Conservation (phyloP, 2,329 filamentous ascomycete genomes). For the Fusarium begoniae region DNA sequence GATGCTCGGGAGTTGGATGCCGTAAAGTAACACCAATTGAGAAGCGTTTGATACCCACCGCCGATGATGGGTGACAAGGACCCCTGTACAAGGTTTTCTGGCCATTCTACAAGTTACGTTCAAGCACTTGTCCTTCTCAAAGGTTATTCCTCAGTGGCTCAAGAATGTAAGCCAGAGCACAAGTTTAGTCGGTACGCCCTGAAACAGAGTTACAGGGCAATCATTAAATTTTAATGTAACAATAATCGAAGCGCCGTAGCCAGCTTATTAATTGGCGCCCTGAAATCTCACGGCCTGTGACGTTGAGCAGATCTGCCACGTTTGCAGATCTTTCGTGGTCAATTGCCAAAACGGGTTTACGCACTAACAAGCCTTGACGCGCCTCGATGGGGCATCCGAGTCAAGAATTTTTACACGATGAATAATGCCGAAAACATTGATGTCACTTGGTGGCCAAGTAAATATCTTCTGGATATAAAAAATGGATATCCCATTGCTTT, state of each 20-base stretch:
- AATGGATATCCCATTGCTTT: neutral
- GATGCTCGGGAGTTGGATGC: neutral
- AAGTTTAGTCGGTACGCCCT: neutral
- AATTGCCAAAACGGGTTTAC: slow-evolving; percentile 17
- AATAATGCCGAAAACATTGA: slow-evolving; percentile 8
- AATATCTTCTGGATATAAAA: neutral
- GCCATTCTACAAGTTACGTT: too few species aligned
- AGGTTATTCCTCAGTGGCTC: neutral
- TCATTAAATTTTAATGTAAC: neutral
- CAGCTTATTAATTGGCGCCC: neutral
- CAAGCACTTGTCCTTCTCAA: neutral
- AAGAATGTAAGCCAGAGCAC: neutral
- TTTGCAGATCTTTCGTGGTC: slow-evolving; percentile 19
- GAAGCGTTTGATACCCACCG: neutral
- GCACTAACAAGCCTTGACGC: slow-evolving; percentile 4
- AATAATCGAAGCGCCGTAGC: neutral
- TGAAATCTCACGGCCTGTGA: slow-evolving; percentile 5
- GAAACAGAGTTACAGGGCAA: neutral
- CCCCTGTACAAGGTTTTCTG: neutral
- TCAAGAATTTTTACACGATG: neutral
- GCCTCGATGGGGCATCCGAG: slow-evolving; percentile 8
- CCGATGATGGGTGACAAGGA: neutral
- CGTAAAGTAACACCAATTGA: neutral
- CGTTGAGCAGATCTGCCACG: slow-evolving; percentile 14
- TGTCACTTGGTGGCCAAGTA: neutral